Evolutionary conservation across 2,329 filamentous ascomycete genomes (phyloP).

Genomic region (Blastomyces gilchristii): DNA sequence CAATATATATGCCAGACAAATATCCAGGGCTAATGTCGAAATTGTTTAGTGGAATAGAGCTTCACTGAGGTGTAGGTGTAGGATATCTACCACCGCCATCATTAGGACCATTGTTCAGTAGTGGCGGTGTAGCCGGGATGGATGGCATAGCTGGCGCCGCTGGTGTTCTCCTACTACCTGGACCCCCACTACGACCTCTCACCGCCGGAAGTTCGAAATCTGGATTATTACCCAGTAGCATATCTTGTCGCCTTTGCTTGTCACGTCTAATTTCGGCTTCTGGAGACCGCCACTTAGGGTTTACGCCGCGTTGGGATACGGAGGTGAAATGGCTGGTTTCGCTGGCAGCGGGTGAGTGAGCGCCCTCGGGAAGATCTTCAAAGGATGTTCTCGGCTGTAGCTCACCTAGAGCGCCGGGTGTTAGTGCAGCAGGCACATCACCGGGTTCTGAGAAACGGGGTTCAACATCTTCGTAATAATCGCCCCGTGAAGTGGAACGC

Average conservation of each 20-base stretch:
- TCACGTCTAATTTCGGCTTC: constrained; percentile 38
- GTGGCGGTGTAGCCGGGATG: constrained; percentile 21
- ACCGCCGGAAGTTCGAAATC: constrained; percentile 63
- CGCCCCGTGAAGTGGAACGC: constrained; percentile 32
- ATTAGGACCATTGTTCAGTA: background rate
- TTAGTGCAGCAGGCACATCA: constrained; percentile 30
- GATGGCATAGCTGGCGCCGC: constrained; percentile 10
- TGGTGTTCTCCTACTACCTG: constrained; percentile 10
- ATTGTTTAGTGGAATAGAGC: background rate
- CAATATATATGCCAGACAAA: background rate
- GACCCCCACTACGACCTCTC: constrained; percentile 18
- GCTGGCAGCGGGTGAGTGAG: constrained; percentile 63
- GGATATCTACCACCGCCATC: constrained; percentile 10
- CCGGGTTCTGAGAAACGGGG: constrained; percentile 61
- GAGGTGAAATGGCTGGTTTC: constrained; percentile 82
- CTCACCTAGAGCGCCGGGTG: constrained; percentile 31
- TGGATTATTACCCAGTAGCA: constrained; percentile 68
- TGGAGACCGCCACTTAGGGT: constrained; percentile 64
- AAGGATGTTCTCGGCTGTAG: constrained; percentile 41
- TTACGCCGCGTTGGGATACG: constrained; percentile 76
- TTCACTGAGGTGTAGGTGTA: constrained; percentile 3
- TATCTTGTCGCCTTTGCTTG: constrained; percentile 53
- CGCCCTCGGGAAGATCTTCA: constrained; percentile 54
- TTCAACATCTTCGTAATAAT: constrained; percentile 90
- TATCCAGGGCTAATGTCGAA: background rate